Percentiles rank a stretch among this genome's conserved stretches.
Conservation (phyloP, 371 early-diverging fungal genomes). For the Mucor sp. region DNA sequence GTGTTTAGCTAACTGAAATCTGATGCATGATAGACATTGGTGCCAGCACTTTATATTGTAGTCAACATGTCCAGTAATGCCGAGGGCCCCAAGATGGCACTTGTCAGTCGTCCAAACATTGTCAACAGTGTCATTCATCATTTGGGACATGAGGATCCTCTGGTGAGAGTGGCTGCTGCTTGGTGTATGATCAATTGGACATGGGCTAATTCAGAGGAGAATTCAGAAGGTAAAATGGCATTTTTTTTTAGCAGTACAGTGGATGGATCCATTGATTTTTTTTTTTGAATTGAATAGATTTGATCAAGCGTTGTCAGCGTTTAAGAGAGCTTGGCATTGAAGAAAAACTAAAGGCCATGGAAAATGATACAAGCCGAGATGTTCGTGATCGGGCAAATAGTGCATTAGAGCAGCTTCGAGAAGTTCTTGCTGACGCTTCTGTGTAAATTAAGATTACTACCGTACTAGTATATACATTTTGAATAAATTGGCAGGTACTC, state of each 20-base stretch:
- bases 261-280: not conserved
- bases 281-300: constrained; percentile 1
- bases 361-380: constrained; percentile 63
- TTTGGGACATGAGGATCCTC: constrained; percentile 63
- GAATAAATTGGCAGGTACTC: not conserved
- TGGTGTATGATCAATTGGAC: constrained; percentile 88
- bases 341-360: constrained; percentile 53
- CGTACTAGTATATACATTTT: not conserved
- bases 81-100: constrained; percentile 64
- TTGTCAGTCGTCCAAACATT: constrained; percentile 63
- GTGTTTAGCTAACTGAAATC: not conserved
- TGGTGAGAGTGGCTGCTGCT: constrained; percentile 72
- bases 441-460: constrained; percentile 6
- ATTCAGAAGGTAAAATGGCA: constrained; percentile 38
- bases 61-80: constrained; percentile 79
- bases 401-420: constrained; percentile 62
- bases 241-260: not conserved
- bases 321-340: constrained; percentile 61
- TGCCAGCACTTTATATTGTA: constrained; percentile 61
- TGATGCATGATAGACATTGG: constrained; percentile 28
- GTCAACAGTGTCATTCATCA: constrained; percentile 55
- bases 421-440: constrained; percentile 9
- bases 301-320: constrained; percentile 27
- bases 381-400: constrained; percentile 78
- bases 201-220: constrained; percentile 67